Evolutionary conservation across 768 basidiomycete species (phyloP).

Genomic region (Russula olivacea): DNA sequence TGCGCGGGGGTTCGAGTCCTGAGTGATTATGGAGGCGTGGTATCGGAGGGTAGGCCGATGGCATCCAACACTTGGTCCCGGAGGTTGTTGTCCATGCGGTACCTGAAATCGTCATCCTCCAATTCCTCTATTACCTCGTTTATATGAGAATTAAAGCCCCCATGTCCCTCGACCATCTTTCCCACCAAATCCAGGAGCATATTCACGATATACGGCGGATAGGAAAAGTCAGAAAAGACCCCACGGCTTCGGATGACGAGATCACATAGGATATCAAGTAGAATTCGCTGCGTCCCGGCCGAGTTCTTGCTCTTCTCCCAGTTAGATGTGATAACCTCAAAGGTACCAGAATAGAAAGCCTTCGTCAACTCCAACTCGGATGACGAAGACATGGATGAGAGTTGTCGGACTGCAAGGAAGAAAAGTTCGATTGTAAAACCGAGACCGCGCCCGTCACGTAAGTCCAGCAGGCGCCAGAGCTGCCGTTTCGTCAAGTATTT

Average conservation of each 20-base stretch:
- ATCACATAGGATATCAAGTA: constrained; percentile 8
- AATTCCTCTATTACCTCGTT: neutral
- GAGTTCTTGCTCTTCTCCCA: neutral
- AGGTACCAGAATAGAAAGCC: neutral
- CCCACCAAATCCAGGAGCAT: neutral
- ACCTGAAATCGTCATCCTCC: neutral
- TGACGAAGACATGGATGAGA: neutral
- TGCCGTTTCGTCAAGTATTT: constrained; percentile 1
- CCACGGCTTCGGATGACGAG: constrained; percentile 4
- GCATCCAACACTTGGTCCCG: neutral
- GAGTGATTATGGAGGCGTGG: too few relatives aligned
- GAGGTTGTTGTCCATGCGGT: neutral
- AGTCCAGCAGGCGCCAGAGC: constrained; percentile 9
- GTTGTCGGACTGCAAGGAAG: constrained; percentile 8
- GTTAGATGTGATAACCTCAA: neutral
- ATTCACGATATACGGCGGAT: neutral
- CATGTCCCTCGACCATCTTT: neutral
- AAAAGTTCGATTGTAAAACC: constrained; percentile 6
- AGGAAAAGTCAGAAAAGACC: neutral
- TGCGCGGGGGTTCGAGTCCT: too few relatives aligned
- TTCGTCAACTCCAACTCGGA: neutral
- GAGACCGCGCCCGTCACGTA: constrained; percentile 1
- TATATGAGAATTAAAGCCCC: neutral
- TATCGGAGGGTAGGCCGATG: too few relatives aligned
- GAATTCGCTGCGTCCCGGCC: neutral